Percentiles rank a stretch among this genome's conserved stretches.
Evolutionary conservation across 169 alveolate genomes (phyloP).

Genomic region (Eimeria brunetti): DNA sequence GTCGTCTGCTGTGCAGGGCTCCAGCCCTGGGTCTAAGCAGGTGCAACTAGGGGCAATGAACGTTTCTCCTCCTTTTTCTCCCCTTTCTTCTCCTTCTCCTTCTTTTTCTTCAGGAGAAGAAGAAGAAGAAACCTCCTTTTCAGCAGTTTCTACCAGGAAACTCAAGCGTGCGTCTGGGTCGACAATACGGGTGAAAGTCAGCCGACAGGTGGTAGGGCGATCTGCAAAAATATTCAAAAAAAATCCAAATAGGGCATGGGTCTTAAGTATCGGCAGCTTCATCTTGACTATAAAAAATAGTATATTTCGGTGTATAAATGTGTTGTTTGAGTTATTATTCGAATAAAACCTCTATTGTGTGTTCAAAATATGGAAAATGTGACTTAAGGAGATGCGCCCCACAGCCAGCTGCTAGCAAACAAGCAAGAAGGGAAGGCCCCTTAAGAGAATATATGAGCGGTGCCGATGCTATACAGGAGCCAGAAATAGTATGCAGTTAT

Average conservation of each 20-base stretch:
- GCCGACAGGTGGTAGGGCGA: slow-evolving; percentile 12
- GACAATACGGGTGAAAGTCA: background rate
- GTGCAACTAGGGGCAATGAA: slow-evolving; percentile 17
- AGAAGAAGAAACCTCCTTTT: background rate
- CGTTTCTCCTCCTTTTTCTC: background rate
- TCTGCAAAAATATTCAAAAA: slow-evolving; percentile 28
- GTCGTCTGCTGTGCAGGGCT: slow-evolving; percentile 58
- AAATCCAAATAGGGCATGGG: background rate
- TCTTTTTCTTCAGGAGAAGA: background rate
- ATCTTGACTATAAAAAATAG: too few species aligned
- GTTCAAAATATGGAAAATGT: too few species aligned
- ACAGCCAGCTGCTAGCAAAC: background rate
- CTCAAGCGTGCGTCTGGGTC: background rate
- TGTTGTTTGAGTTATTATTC: too few species aligned
- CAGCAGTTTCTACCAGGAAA: slow-evolving; percentile 19
- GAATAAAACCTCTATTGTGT: too few species aligned
- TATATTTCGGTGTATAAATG: too few species aligned
- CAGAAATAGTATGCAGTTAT: background rate
- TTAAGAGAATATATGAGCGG: background rate
- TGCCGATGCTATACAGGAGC: background rate
- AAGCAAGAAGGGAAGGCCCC: background rate
- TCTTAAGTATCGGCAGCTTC: too few species aligned
- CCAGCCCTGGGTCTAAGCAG: slow-evolving; percentile 30
- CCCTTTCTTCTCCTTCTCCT: background rate
- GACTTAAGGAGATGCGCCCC: background rate